These are phyloP conservation scores for Dothideomycetidae sp. DNA, from an alignment of 2,329 filamentous ascomycete genomes.

Conservation along the genomic window DNA sequence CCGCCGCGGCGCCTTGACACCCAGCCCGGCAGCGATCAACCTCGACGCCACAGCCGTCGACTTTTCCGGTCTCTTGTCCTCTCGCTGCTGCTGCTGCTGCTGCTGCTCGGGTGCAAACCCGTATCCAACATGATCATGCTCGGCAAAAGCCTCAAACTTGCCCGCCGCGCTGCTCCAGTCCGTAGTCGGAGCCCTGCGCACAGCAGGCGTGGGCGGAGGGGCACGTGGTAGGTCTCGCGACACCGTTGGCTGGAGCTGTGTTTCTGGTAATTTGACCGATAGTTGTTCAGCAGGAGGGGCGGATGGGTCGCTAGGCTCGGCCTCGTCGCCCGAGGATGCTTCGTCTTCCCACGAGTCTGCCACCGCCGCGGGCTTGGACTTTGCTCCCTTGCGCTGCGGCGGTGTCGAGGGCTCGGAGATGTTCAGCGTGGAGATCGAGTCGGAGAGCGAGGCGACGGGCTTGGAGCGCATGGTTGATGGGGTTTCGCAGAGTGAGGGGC, in stretches of 20 bases:
- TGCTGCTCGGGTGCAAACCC: too few species aligned
- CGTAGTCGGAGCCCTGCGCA: slow-evolving; percentile 1
- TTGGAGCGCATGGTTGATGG: neutral
- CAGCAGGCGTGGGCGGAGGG: slow-evolving; percentile 51
- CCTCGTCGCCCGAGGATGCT: neutral
- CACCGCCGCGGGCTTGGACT: neutral
- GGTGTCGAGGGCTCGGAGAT: neutral
- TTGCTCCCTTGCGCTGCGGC: neutral
- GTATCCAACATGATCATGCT: slow-evolving; percentile 3
- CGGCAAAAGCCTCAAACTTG: slow-evolving; percentile 11
- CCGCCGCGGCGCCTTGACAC: slow-evolving; percentile 62
- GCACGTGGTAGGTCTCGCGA: slow-evolving; percentile 27
- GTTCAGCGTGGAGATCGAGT: neutral
- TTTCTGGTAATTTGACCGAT: too few species aligned
- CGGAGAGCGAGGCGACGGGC: neutral
- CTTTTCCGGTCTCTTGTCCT: slow-evolving; percentile 58
- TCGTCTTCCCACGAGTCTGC: neutral
- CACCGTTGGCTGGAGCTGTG: slow-evolving; percentile 2
- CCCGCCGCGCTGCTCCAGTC: slow-evolving; percentile 1
- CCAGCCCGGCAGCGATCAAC: slow-evolving; percentile 79
- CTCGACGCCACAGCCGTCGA: slow-evolving; percentile 80
- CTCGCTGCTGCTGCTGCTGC: slow-evolving; percentile 12
- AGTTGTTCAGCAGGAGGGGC: neutral
- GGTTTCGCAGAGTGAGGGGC: too few species aligned
- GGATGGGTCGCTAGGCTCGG: neutral